Evolutionary conservation across 2,329 filamentous ascomycete genomes (phyloP).

Genomic region (Canariomyces notabilis): DNA sequence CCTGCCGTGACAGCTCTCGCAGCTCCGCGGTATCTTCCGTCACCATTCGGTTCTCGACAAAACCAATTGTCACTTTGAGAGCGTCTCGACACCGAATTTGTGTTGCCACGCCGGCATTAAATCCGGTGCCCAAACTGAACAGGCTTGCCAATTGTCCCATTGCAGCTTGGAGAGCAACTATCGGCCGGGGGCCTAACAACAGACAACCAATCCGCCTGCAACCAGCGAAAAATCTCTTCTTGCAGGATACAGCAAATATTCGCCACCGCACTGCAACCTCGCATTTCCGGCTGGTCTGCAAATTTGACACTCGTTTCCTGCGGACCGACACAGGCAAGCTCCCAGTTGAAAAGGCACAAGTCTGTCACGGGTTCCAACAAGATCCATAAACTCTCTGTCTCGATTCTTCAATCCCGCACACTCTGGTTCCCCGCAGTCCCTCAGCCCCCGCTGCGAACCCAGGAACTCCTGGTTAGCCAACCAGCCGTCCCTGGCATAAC

Average conservation of each 20-base stretch:
- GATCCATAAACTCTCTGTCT: slow-evolving; percentile 1
- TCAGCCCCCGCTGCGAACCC: slow-evolving; percentile 3
- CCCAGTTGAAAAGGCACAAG: slow-evolving; percentile 2
- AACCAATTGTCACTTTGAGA: slow-evolving; percentile 2
- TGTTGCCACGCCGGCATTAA: background rate
- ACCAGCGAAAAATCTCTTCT: slow-evolving; percentile 21
- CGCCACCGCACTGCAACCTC: slow-evolving; percentile 22
- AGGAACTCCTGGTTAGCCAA: slow-evolving; percentile 6
- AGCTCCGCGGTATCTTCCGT: background rate
- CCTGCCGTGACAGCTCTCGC: slow-evolving; percentile 4
- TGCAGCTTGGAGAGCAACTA: slow-evolving; percentile 7
- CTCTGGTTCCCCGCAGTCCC: background rate
- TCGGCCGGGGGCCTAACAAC: slow-evolving; percentile 13
- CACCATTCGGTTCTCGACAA: background rate
- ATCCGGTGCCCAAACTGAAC: background rate
- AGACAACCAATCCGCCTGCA: slow-evolving; percentile 8
- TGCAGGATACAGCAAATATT: slow-evolving; percentile 27
- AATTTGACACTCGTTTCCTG: slow-evolving; percentile 4
- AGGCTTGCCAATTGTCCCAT: background rate
- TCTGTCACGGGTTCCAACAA: background rate
- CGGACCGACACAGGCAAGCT: background rate
- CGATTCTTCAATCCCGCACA: background rate
- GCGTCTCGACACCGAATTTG: background rate
- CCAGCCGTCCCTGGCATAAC: no score
- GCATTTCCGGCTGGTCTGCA: slow-evolving; percentile 9